These are phyloP conservation scores for Tricholoma terreum DNA, from an alignment of 768 basidiomycete genomes.

Conservation along the genomic window DNA sequence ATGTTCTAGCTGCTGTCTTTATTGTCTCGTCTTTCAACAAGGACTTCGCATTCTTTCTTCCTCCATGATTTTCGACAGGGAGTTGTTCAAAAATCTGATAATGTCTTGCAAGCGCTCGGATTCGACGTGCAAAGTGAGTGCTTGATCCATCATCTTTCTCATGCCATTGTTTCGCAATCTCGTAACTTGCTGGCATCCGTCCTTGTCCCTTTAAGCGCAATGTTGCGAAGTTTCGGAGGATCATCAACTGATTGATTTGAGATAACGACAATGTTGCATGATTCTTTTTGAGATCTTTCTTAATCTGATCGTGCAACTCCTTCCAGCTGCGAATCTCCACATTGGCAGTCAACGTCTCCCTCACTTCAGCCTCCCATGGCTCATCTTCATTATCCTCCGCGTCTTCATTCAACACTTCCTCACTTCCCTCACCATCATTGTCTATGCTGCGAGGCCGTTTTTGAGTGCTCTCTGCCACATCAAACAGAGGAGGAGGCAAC, in stretches of 20 bases:
- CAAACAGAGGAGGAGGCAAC: no score
- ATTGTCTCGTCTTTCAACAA: no score
- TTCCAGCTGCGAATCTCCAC: conserved; percentile 11
- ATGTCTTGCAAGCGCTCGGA: conserved; percentile 19
- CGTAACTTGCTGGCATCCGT: conserved; percentile 10
- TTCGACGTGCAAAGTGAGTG: conserved; percentile 18
- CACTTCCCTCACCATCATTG: neutral
- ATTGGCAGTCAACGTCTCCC: neutral
- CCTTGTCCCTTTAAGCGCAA: no score
- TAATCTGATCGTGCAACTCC: conserved; percentile 17
- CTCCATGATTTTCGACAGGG: conserved; percentile 15
- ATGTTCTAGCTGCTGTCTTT: no score
- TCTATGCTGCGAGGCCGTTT: neutral
- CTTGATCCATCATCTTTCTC: no score
- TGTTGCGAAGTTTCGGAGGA: no score
- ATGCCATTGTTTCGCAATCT: conserved; percentile 27
- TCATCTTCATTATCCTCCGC: conserved; percentile 9
- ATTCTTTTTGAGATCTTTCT: conserved; percentile 16
- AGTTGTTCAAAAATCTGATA: conserved; percentile 25
- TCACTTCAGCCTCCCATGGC: conserved; percentile 6
- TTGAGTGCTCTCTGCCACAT: neutral
- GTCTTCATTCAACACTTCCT: neutral
- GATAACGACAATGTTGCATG: conserved; percentile 13
- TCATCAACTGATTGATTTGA: no score
- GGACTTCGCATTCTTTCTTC: neutral